Evolutionary conservation across 2,329 filamentous ascomycete species (phyloP).

Genomic region (Didymella sp.): DNA sequence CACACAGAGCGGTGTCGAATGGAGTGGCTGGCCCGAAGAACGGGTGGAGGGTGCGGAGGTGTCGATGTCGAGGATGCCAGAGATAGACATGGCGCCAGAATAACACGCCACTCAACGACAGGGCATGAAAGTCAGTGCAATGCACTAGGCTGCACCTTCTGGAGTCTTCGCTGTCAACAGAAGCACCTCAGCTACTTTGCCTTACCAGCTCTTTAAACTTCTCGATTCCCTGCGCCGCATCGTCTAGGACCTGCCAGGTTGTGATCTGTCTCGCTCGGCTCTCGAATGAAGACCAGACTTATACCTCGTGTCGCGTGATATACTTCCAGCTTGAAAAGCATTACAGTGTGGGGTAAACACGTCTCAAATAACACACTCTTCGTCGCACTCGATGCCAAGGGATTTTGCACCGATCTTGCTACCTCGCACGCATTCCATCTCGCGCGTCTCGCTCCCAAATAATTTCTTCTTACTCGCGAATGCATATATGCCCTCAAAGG

Average conservation of each 20-base stretch:
- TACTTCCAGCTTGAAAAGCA: constrained; percentile 3
- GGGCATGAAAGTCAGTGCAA: not conserved
- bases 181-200: not conserved
- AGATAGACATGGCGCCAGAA: constrained; percentile 27
- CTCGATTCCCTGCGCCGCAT: not conserved
- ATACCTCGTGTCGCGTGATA: not conserved
- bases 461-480: not conserved
- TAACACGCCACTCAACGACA: not conserved
- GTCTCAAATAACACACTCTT: not conserved
- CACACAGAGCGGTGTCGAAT: constrained; percentile 24
- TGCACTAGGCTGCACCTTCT: not conserved
- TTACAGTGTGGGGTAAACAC: not conserved
- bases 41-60: constrained; percentile 69
- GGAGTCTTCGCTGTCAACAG: not conserved
- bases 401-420: not conserved
- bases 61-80: constrained; percentile 77
- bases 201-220: not conserved
- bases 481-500: not conserved
- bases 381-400: not conserved
- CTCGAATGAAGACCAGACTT: not conserved
- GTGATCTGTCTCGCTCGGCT: not conserved
- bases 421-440: not conserved
- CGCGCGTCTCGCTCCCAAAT: not conserved
- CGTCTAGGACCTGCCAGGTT: not conserved
- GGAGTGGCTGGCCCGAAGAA: constrained; percentile 70